A percentile compares a stretch with the other conserved stretches of the same genome.
Evolutionary conservation across 169 alveolate species (phyloP).

Genomic region (Cryptosporidium ubiquitum): DNA sequence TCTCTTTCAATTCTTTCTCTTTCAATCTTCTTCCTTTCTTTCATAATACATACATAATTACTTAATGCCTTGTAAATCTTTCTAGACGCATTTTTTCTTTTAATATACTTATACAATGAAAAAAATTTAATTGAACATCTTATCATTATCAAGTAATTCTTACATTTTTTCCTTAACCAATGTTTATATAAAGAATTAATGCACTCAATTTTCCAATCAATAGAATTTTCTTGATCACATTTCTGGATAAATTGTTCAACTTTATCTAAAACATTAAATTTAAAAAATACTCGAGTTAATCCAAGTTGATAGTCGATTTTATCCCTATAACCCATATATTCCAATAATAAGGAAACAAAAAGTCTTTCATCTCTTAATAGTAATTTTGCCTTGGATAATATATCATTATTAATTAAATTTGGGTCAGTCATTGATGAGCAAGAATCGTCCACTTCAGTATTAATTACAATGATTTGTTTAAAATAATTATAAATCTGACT

Average conservation of each 20-base stretch:
- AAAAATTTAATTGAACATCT: conserved; percentile 26
- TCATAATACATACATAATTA: neutral
- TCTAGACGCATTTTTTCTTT: conserved; percentile 11
- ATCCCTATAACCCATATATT: conserved; percentile 71
- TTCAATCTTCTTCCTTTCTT: neutral
- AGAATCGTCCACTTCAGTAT: neutral
- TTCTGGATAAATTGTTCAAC: conserved; percentile 78
- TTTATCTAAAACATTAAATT: conserved; percentile 78
- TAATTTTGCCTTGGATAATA: conserved; percentile 75
- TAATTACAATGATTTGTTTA: conserved; percentile 67
- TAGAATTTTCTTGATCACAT: conserved; percentile 75
- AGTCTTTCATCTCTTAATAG: conserved; percentile 75
- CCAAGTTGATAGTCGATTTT: conserved; percentile 78
- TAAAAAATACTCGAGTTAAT: conserved; percentile 79
- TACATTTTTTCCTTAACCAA: conserved; percentile 46
- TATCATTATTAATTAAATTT: conserved; percentile 51
- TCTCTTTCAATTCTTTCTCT: neutral
- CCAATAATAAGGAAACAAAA: conserved; percentile 73
- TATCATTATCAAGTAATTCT: conserved; percentile 35
- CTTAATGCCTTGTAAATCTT: conserved; percentile 8
- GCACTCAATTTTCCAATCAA: conserved; percentile 75
- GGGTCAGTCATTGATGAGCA: neutral
- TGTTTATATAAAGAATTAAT: conserved; percentile 73
- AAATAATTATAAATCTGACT: conserved; percentile 75
- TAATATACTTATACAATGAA: neutral